Evolutionary conservation across 2,329 filamentous ascomycete species (phyloP).

Genomic region (Onygena corvina): DNA sequence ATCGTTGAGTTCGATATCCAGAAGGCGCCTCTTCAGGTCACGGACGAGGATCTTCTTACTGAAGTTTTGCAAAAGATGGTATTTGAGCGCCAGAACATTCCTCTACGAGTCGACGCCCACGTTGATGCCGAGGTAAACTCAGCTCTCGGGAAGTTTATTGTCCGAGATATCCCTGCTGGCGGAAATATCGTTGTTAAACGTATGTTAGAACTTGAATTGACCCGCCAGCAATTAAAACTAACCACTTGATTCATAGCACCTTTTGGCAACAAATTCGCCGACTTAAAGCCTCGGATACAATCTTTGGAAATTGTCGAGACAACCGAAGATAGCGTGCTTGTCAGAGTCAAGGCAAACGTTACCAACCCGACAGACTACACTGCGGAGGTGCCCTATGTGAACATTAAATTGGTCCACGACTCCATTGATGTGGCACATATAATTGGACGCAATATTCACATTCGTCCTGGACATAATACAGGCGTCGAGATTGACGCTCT

Average conservation of each 20-base stretch:
- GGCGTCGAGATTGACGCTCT: conserved; percentile 54
- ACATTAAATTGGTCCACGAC: conserved; percentile 63
- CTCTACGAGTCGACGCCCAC: conserved; percentile 60
- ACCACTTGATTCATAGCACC: conserved; percentile 41
- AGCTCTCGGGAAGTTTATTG: conserved; percentile 63
- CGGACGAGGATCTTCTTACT: conserved; percentile 64
- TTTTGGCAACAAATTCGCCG: conserved; percentile 41
- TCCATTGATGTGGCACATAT: conserved; percentile 64
- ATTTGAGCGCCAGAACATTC: conserved; percentile 58
- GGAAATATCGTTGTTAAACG: conserved; percentile 84
- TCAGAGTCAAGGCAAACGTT: conserved; percentile 64
- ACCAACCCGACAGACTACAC: conserved; percentile 86
- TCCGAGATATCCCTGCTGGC: conserved; percentile 72
- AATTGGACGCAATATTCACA: conserved; percentile 49
- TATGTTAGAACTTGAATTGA: conserved; percentile 50
- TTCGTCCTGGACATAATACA: conserved; percentile 60
- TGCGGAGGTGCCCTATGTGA: conserved; percentile 66
- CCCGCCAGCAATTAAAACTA: background rate
- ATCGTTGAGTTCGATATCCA: conserved; percentile 64
- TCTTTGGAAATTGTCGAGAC: conserved; percentile 63
- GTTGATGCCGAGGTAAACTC: conserved; percentile 78
- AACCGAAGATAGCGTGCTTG: conserved; percentile 54
- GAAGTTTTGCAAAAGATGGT: conserved; percentile 70
- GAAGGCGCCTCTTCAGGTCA: conserved; percentile 70
- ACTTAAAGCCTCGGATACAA: conserved; percentile 52